Percentiles rank a stretch among this genome's conserved stretches.
Conservation (phyloP, 2,329 filamentous ascomycete genomes). For the Fusarium sp. region DNA sequence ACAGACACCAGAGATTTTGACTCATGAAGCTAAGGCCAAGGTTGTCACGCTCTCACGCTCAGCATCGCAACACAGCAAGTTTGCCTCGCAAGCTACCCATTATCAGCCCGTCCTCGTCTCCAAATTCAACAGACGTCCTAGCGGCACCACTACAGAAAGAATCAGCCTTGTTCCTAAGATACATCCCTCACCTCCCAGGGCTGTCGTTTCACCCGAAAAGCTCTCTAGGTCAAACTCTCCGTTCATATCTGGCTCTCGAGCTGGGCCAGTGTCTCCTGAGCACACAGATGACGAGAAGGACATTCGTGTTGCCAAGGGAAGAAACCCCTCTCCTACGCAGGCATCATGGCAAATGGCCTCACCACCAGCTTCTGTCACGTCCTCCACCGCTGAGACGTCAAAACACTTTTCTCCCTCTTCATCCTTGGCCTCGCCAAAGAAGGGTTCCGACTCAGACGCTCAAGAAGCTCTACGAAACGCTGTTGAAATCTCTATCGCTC, state of each 20-base stretch:
- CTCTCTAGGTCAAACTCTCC: constrained; percentile 33
- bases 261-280: constrained; percentile 58
- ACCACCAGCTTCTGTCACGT: constrained; percentile 53
- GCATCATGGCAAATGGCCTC: constrained; percentile 64
- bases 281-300: constrained; percentile 47
- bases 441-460: constrained; percentile 33
- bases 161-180: constrained; percentile 6
- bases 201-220: constrained; percentile 8
- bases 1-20: neutral
- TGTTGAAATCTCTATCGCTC: constrained; percentile 74
- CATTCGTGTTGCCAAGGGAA: constrained; percentile 44
- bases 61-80: constrained; percentile 18
- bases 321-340: constrained; percentile 55
- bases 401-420: constrained; percentile 33
- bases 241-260: constrained; percentile 37
- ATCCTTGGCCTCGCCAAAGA: constrained; percentile 43
- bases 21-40: constrained; percentile 21
- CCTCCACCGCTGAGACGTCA: constrained; percentile 24
- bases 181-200: constrained; percentile 29
- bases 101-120: constrained; percentile 38
- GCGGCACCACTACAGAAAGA: constrained; percentile 24
- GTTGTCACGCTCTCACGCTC: constrained; percentile 28
- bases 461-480: constrained; percentile 61
- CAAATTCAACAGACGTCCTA: constrained; percentile 46
- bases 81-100: constrained; percentile 7